These are phyloP conservation scores for Trichoderma sp. DNA, from an alignment of 2,329 filamentous ascomycete species.

Conservation along the genomic window DNA sequence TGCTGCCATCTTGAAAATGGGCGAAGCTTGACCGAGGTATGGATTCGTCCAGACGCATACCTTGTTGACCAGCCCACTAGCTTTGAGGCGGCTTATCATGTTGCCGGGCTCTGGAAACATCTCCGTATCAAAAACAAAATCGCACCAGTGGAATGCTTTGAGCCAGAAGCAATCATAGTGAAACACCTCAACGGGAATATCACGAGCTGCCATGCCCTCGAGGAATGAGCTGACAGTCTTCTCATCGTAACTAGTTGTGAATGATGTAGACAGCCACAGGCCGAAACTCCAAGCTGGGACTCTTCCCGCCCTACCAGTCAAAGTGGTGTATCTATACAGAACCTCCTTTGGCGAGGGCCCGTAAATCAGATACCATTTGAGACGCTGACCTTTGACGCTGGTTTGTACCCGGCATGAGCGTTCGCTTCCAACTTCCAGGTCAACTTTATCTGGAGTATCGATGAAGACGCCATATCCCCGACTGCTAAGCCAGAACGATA, in stretches of 20 bases:
- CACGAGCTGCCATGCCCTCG: conserved; percentile 65
- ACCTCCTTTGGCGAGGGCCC: conserved; percentile 73
- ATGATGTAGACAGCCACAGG: conserved; percentile 75
- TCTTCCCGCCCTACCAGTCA: conserved; percentile 65
- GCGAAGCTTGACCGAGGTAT: conserved; percentile 70
- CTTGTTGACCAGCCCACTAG: conserved; percentile 60
- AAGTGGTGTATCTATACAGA: conserved; percentile 63
- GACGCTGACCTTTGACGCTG: conserved; percentile 65
- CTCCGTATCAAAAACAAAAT: conserved; percentile 69
- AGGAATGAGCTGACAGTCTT: conserved; percentile 67
- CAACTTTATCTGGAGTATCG: conserved; percentile 68
- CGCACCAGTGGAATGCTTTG: conserved; percentile 73
- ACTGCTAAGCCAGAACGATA: conserved; percentile 69
- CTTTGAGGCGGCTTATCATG: conserved; percentile 65
- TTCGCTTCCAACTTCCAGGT: conserved; percentile 74
- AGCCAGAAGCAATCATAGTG: conserved; percentile 82
- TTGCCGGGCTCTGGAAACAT: conserved; percentile 68
- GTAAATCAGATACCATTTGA: conserved; percentile 75
- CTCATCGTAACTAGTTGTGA: conserved; percentile 73
- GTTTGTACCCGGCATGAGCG: conserved; percentile 71
- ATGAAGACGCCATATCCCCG: conserved; percentile 78
- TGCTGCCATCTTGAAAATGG: conserved; percentile 63
- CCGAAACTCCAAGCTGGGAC: conserved; percentile 76
- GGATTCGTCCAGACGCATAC: conserved; percentile 78
- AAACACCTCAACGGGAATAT: conserved; percentile 69